Conservation (phyloP, 805 yeast genomes). For the Myxozyma udenii region DNA sequence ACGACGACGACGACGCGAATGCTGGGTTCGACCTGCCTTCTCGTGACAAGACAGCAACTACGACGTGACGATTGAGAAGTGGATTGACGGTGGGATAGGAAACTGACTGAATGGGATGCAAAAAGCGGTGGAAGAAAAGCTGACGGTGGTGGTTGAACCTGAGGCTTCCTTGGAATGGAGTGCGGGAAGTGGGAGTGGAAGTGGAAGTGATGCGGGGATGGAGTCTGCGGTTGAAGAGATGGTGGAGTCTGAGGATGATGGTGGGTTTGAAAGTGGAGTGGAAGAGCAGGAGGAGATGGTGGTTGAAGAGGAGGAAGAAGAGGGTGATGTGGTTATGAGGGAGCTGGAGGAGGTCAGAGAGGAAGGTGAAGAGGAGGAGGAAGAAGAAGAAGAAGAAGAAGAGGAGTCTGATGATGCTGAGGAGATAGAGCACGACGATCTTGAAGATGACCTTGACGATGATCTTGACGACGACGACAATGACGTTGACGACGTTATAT, state of each 20-base stretch:
- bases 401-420: neutral
- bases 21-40: no score
- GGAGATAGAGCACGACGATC: neutral
- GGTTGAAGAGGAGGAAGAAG: constrained; percentile 1
- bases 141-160: no score
- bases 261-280: neutral
- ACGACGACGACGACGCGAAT: no score
- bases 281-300: constrained; percentile 2
- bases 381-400: neutral
- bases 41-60: no score
- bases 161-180: no score
- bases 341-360: neutral
- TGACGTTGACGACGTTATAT: neutral
- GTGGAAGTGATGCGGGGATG: neutral
- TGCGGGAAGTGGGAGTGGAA: neutral
- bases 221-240: neutral
- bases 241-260: neutral
- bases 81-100: no score
- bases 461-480: neutral
- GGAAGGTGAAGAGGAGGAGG: neutral
- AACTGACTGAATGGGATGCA: no score
- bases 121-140: no score
- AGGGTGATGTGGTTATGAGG: neutral
- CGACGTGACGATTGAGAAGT: neutral
- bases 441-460: neutral